phyloP scores from a whole-genome alignment of 176 grass and related monocot species.

The Olyra latifolia region DNA sequence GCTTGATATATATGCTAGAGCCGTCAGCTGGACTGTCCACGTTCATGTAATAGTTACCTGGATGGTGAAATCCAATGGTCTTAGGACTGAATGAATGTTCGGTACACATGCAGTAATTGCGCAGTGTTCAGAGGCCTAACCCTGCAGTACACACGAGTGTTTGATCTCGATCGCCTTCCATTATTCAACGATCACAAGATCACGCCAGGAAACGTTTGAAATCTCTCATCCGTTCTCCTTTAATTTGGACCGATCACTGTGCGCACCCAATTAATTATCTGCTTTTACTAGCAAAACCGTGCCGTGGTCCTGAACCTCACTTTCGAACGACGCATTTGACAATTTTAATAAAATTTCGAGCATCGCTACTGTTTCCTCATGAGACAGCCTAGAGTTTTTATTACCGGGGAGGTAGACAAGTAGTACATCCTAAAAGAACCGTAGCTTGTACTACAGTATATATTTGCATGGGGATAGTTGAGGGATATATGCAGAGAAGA shows the following conservation, averaged over 20 bases:
- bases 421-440: constrained; percentile 33
- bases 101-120: background rate
- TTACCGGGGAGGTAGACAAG: too few species aligned
- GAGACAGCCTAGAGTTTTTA: constrained; percentile 11
- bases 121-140: background rate
- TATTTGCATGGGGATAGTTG: background rate
- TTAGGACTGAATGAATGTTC: background rate
- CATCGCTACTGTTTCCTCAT: background rate
- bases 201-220: background rate
- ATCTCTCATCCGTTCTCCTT: background rate
- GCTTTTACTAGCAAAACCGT: constrained; percentile 30
- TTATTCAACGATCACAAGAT: background rate
- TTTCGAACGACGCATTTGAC: background rate
- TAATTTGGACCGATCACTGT: background rate
- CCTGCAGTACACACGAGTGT: background rate
- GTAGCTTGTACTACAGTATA: constrained; percentile 16
- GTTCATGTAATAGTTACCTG: background rate
- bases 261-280: too few species aligned
- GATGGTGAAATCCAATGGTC: background rate
- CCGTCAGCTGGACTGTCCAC: too few species aligned
- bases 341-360: constrained; percentile 5
- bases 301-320: constrained; percentile 20
- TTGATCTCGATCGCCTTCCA: background rate
- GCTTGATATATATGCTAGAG: background rate
- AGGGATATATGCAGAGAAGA: constrained; percentile 36